These are phyloP conservation scores for Penicillium atrosanguineum DNA, from an alignment of 495 filamentous ascomycete genomes.

Conservation along the genomic window DNA sequence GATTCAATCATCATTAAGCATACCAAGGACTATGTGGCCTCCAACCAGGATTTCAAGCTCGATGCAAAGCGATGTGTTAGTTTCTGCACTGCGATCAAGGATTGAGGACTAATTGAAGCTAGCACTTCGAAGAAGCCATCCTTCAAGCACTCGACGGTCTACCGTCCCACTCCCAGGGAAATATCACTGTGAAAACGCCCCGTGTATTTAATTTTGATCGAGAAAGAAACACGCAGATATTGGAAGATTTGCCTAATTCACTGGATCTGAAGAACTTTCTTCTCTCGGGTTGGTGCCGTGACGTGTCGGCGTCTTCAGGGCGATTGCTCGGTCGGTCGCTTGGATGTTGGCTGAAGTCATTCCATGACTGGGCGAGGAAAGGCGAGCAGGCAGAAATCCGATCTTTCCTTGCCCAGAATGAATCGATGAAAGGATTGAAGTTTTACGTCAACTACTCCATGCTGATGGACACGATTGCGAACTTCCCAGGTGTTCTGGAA, in stretches of 20 bases:
- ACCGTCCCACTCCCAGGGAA: constrained; percentile 9
- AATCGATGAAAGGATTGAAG: constrained; percentile 49
- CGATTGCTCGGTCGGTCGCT: constrained; percentile 48
- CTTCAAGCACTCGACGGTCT: constrained; percentile 28
- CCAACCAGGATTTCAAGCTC: constrained; percentile 46
- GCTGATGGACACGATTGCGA: constrained; percentile 42
- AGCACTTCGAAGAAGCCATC: constrained; percentile 37
- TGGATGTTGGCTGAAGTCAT: constrained; percentile 51
- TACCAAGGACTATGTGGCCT: constrained; percentile 49
- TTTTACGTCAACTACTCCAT: constrained; percentile 49
- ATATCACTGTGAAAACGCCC: constrained; percentile 49
- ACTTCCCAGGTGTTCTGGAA: constrained; percentile 41
- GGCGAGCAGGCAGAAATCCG: constrained; percentile 34
- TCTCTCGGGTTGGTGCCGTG: constrained; percentile 29
- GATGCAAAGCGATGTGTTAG: constrained; percentile 51
- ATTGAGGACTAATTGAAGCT: neutral
- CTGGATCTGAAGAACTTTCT: constrained; percentile 53
- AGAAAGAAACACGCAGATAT: constrained; percentile 49
- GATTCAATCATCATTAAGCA: constrained; percentile 55
- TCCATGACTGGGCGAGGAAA: constrained; percentile 49
- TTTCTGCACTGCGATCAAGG: neutral
- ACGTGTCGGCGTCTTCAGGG: constrained; percentile 24
- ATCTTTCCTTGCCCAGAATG: constrained; percentile 37
- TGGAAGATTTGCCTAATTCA: constrained; percentile 50
- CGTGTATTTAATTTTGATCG: constrained; percentile 46